Evolutionary conservation across 2,329 filamentous ascomycete genomes (phyloP).

Genomic region (Phialophora macrospora): DNA sequence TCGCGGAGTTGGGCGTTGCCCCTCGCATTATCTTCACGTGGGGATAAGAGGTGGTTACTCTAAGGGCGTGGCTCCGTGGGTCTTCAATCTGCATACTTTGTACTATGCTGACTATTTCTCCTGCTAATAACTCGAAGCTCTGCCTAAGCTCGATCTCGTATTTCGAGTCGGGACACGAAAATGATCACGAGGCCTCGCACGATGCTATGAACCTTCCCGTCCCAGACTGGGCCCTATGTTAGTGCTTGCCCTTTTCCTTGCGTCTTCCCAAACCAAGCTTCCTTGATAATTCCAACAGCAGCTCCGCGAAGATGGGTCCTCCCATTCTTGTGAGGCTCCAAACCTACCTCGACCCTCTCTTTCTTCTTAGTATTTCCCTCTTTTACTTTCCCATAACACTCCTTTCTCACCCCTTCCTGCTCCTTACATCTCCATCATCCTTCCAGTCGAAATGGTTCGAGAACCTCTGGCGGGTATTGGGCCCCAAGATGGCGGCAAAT

Average conservation of each 20-base stretch:
- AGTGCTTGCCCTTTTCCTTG: neutral
- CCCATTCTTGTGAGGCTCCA: conserved; percentile 22
- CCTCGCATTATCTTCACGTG: conserved; percentile 15
- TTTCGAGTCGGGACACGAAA: neutral
- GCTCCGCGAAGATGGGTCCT: conserved; percentile 19
- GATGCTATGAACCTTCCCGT: neutral
- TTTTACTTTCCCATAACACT: conserved; percentile 28
- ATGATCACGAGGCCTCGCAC: neutral
- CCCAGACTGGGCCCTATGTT: neutral
- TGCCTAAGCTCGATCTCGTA: neutral
- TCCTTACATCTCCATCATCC: conserved; percentile 23
- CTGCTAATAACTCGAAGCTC: neutral
- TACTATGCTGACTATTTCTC: neutral
- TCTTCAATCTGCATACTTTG: neutral
- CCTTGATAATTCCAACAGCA: neutral
- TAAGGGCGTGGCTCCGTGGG: no score
- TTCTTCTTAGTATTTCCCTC: conserved; percentile 31
- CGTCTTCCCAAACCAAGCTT: neutral
- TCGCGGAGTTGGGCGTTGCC: conserved; percentile 26
- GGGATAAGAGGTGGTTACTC: no score
- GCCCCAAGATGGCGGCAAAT: conserved; percentile 34
- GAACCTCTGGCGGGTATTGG: conserved; percentile 32
- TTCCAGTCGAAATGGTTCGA: conserved; percentile 38
- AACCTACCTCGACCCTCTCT: conserved; percentile 23
- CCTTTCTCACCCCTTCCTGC: conserved; percentile 29